Evolutionary conservation across 1,284 basidiomycete genomes (phyloP), one percentile per base, ranked within the genome.

Genomic region (Microbotryum violaceum): DNA sequence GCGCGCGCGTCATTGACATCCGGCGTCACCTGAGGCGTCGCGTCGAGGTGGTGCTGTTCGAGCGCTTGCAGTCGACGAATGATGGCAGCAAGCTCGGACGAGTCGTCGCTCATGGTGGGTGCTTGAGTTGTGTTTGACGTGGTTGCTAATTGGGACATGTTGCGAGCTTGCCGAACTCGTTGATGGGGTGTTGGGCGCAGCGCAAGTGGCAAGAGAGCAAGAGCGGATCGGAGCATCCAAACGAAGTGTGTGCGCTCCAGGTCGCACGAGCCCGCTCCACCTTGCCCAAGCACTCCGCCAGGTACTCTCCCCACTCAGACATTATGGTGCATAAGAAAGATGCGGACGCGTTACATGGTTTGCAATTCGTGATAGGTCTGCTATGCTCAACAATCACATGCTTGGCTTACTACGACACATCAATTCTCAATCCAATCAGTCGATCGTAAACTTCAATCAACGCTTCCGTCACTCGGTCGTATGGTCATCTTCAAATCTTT

Each of bases 401-500:
- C 52, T 44, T 54, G 20, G 21, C 37, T 12, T 23, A 21, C 51
- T 12, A 37, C 16, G 52, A 42, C 9, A 53, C 9, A 23, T 23
- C 33, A 54, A 37, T 42, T 16, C 16, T 9, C 6, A 18, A 29
- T 37, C 50, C 6, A 6, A 20, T 18, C 51, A 33, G 20, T 18
- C 2, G 12, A 54, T 18, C n/a, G 33, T 27, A 33, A 54, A 23
- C 33, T 25, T 42, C 37, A 33, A 14, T 3, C 31, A 53, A 4
- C 18, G 5, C 55, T 29, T 23, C 20, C 33, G 5, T 42, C 21
- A 20, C 51, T 8, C 20, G 20, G 31, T 20, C 31, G 31, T n/a
- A 8, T 37, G 21, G 20, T 21, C n/a, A 25, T 45, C 45, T 31
- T 23, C 45, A n/a, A 46, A 61, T 37, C 63, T 47, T 37, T 60